These are phyloP conservation scores for Begonia masoniana DNA, from an alignment of 306 rosid species.

Conservation along the genomic window DNA sequence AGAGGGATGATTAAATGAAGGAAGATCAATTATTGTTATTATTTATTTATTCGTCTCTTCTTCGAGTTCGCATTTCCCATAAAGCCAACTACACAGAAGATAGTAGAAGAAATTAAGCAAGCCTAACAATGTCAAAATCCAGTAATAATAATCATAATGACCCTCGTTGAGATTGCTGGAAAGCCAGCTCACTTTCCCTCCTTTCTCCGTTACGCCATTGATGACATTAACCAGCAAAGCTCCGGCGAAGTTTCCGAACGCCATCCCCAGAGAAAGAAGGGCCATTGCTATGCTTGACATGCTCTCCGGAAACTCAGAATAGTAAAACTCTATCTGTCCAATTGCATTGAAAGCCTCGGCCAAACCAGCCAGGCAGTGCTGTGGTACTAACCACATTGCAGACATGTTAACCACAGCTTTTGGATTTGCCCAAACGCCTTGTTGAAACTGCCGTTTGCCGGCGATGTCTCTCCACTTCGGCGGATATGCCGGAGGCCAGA, in stretches of 20 bases:
- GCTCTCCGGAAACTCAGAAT: slow-evolving; percentile 56
- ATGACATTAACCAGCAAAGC: slow-evolving; percentile 28
- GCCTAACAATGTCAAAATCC: slow-evolving; percentile 24
- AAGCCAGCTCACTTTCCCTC: slow-evolving; percentile 39
- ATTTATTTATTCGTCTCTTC: too few species aligned
- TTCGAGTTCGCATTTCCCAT: slow-evolving; percentile 28
- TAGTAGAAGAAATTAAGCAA: slow-evolving; percentile 40
- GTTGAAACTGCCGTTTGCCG: slow-evolving; percentile 31
- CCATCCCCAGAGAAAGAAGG: slow-evolving; percentile 33
- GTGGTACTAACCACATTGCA: slow-evolving; percentile 69
- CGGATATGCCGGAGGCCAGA: slow-evolving; percentile 29
- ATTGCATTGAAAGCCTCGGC: slow-evolving; percentile 60
- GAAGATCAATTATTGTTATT: too few species aligned
- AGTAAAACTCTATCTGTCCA: slow-evolving; percentile 66
- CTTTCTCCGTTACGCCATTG: slow-evolving; percentile 17
- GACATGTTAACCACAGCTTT: slow-evolving; percentile 36
- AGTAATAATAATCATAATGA: slow-evolving; percentile 61
- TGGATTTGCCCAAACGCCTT: slow-evolving; percentile 22
- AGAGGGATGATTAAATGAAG: too few species aligned
- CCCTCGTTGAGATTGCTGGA: slow-evolving; percentile 37
- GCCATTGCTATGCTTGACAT: slow-evolving; percentile 66
- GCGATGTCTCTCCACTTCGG: slow-evolving; percentile 37
- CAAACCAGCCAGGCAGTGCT: slow-evolving; percentile 40
- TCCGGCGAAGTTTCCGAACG: slow-evolving; percentile 39
- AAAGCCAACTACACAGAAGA: slow-evolving; percentile 43